phyloP scores from a whole-genome alignment of 108 stramenopile species.

The Epipyxis sp. region DNA sequence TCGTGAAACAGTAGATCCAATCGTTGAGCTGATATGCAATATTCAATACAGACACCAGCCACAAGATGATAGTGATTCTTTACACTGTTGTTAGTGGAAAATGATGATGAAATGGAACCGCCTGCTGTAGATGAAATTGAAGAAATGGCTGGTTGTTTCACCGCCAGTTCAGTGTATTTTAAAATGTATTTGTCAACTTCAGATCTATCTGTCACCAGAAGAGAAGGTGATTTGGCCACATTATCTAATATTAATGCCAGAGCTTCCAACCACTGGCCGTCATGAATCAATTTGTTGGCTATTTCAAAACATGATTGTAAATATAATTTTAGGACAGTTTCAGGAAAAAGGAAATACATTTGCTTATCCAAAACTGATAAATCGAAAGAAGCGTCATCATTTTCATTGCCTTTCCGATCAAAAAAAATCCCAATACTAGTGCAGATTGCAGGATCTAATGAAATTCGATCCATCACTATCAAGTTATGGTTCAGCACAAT shows the following conservation, averaged over 20 bases:
- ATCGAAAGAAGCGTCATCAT: no score
- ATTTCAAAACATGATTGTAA: background rate
- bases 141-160: conserved; percentile 12
- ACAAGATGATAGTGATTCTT: no score
- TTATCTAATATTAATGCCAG: conserved; percentile 14
- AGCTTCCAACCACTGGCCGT: conserved; percentile 9
- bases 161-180: conserved; percentile 6
- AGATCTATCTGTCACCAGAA: background rate
- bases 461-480: no score
- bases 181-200: conserved; percentile 14
- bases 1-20: conserved; percentile 13
- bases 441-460: no score
- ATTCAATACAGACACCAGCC: conserved; percentile 18
- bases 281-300: background rate
- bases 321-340: background rate
- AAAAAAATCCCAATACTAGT: no score
- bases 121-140: background rate
- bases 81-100: no score
- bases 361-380: no score
- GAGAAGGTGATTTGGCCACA: conserved; percentile 8
- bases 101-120: conserved; percentile 21
- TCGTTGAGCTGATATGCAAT: background rate
- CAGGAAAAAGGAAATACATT: conserved; percentile 4
- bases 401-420: no score
- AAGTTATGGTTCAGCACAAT: no score